Percentiles rank a stretch among this genome's conserved stretches.
Evolutionary conservation across 768 basidiomycete genomes (phyloP).

Genomic region (Pleurotus tuoliensis): DNA sequence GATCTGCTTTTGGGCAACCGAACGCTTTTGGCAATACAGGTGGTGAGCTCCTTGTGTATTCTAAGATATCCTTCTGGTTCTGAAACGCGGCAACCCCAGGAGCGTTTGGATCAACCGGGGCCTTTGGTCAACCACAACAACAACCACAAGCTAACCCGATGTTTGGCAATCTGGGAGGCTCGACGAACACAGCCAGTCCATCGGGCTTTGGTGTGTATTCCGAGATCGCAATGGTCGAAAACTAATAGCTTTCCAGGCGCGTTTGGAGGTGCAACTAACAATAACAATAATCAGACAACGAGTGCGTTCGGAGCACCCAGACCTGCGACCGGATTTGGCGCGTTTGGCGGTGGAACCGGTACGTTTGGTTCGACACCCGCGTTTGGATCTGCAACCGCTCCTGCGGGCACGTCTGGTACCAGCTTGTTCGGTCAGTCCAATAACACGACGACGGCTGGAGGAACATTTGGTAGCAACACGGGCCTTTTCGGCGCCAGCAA

Average conservation of each 20-base stretch:
- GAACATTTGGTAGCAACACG: slow-evolving; percentile 24
- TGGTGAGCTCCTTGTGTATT: slow-evolving; percentile 13
- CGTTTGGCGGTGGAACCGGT: slow-evolving; percentile 56
- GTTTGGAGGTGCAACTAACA: slow-evolving; percentile 26
- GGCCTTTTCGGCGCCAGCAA: slow-evolving; percentile 41
- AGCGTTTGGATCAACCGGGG: slow-evolving; percentile 52
- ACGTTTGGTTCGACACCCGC: slow-evolving; percentile 47
- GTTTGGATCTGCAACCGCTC: slow-evolving; percentile 44
- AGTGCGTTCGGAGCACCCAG: slow-evolving; percentile 61
- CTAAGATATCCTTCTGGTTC: slow-evolving; percentile 21
- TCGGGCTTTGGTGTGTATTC: slow-evolving; percentile 42
- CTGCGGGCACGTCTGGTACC: slow-evolving; percentile 26
- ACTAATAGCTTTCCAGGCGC: slow-evolving; percentile 31
- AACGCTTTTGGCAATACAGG: slow-evolving; percentile 25
- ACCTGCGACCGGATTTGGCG: slow-evolving; percentile 71
- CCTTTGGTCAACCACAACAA: slow-evolving; percentile 63
- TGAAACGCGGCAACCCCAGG: slow-evolving; percentile 11
- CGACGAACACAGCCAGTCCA: slow-evolving; percentile 23
- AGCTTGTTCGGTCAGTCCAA: slow-evolving; percentile 57
- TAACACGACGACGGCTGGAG: slow-evolving; percentile 22
- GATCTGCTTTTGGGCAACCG: slow-evolving; percentile 46
- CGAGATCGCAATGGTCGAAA: slow-evolving; percentile 16
- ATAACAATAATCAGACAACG: slow-evolving; percentile 32
- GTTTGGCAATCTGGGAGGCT: slow-evolving; percentile 61
- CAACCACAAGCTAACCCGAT: slow-evolving; percentile 71